phyloP scores from a whole-genome alignment of 495 filamentous ascomycete species.

The Mytilinidion resinicola region DNA sequence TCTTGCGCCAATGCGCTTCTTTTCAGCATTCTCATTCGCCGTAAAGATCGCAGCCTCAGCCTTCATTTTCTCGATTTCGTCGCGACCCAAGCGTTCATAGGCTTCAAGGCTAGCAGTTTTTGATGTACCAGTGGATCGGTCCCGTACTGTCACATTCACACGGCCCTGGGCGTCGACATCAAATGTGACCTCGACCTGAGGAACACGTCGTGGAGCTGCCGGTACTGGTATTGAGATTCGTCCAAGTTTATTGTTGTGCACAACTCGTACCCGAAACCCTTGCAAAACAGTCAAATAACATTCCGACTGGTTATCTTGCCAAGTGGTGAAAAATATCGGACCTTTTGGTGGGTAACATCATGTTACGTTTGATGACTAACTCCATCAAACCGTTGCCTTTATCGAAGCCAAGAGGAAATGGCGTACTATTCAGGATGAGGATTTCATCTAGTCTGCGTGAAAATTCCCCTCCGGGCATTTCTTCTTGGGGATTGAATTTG shows the following conservation, averaged over 20 bases:
- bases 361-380: constrained; percentile 91
- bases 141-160: constrained; percentile 92
- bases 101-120: constrained; percentile 99
- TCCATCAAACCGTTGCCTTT: constrained; percentile 98
- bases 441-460: constrained; percentile 30
- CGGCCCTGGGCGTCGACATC: constrained; percentile 99
- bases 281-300: constrained; percentile 96
- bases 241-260: constrained; percentile 79
- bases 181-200: constrained; percentile 98
- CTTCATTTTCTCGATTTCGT: constrained; percentile 99
- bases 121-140: constrained; percentile 98
- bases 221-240: constrained; percentile 57
- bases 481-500: constrained; percentile 48
- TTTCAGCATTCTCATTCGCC: constrained; percentile 92
- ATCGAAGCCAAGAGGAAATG: constrained; percentile 95
- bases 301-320: constrained; percentile 94
- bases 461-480: too few relatives aligned
- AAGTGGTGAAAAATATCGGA: constrained; percentile 96
- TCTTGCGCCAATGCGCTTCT: constrained; percentile 86
- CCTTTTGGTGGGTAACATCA: constrained; percentile 92
- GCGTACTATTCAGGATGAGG: constrained; percentile 97
- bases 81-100: constrained; percentile 96
- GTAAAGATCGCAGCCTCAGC: constrained; percentile 99
- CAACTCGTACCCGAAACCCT: constrained; percentile 93
- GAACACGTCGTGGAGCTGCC: constrained; percentile 67